Conservation (phyloP, 2,329 filamentous ascomycete genomes). For the Lojkania enalia region DNA sequence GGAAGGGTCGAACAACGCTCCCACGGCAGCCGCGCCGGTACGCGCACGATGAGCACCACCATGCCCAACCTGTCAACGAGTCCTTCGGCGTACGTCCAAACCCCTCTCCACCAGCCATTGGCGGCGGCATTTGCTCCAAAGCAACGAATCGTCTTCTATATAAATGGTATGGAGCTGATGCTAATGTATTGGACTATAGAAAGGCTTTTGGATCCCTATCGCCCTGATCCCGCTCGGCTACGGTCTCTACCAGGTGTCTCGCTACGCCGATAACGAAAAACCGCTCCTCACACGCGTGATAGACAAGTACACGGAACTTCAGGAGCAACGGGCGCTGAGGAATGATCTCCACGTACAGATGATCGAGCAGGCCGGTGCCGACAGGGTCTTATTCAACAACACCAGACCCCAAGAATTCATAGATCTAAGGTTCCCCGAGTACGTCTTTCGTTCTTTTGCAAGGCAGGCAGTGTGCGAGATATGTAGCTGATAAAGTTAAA, state of each 20-base stretch:
- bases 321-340: slow-evolving; percentile 57
- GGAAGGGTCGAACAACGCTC: slow-evolving; percentile 39
- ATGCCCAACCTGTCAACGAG: slow-evolving; percentile 49
- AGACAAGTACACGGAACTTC: slow-evolving; percentile 57
- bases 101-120: slow-evolving; percentile 17
- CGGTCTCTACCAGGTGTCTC: slow-evolving; percentile 52
- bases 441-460: too few relatives aligned
- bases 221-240: slow-evolving; percentile 50
- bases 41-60: slow-evolving; percentile 41
- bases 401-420: slow-evolving; percentile 52
- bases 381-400: slow-evolving; percentile 62
- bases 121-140: too few relatives aligned
- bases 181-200: slow-evolving; percentile 38
- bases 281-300: slow-evolving; percentile 56
- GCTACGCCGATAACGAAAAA: slow-evolving; percentile 39
- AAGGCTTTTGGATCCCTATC: slow-evolving; percentile 53
- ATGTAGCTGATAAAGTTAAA: slow-evolving; percentile 23
- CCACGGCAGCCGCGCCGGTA: slow-evolving; percentile 48
- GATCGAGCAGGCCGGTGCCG: slow-evolving; percentile 65
- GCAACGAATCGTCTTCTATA: background rate
- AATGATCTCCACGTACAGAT: slow-evolving; percentile 64
- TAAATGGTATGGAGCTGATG: background rate
- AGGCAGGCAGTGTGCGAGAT: too few relatives aligned
- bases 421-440: slow-evolving; percentile 67
- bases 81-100: slow-evolving; percentile 54